Base-by-base conservation (phyloP, 345 rosid genomes). In the Gossypium stocksii region DNA sequence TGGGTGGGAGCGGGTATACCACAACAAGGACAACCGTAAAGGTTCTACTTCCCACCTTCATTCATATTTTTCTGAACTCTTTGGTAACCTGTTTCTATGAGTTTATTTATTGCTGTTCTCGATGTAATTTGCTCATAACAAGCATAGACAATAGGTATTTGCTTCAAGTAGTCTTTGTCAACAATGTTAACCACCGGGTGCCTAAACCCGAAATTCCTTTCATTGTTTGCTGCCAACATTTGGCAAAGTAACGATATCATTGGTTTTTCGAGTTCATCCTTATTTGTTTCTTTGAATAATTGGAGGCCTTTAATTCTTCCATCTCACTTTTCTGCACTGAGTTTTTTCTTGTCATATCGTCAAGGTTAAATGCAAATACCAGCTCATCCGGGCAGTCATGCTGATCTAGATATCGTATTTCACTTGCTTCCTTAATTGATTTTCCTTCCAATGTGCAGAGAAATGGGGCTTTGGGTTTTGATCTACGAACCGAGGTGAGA, bases 401-500 rank as follows among this genome's bases (percentile, higher is more conserved):
- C 53, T 15, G 7, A 34, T 67, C 14, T n/a, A 7, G 44, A 49
- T 60, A 19, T 70, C 45, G 13, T 71, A 44, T 19, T 70, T 57
- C 72, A 73, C 53, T 7, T 45, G 41, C 63, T 29, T 17, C 57
- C 59, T 51, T 51, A 29, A 51, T 51, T 16, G 13, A 51, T 69
- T 70, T 76, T 76, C 65, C 15, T 74, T 9, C 71, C 60, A 9
- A 34, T 70, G 10, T 77, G 57, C 85, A 90, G 90, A 83, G 60
- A 77, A 81, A 41, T 1, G 72, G 81, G 45, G 71, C 85, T 77
- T 72, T 78, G 68, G 70, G 83, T 16, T 68, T 78, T 43, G 90
- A 86, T 77, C 80, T 82, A 16, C 83, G 94, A 82, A 77, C 82
- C 20, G 91, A 89, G 96, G 98, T 91, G 66, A 86, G 89, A 78